Percentiles rank a stretch among this genome's conserved stretches.
Conservation (phyloP, 345 rosid species). For the Cardamine resedifolia region DNA sequence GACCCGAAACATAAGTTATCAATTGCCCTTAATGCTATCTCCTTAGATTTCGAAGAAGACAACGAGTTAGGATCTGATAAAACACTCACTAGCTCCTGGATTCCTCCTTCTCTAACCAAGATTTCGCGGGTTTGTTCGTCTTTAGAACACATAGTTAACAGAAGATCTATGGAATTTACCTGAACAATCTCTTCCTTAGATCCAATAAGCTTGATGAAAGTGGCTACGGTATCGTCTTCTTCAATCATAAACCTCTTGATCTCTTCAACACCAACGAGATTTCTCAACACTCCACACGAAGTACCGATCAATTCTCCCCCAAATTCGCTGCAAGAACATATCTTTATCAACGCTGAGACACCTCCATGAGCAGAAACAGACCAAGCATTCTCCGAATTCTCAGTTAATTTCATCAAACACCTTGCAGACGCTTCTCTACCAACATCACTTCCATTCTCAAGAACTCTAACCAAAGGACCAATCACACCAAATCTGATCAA, state of each 20-base stretch:
- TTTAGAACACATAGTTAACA: slow-evolving; percentile 58
- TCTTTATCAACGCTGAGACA: slow-evolving; percentile 70
- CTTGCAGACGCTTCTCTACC: slow-evolving; percentile 59
- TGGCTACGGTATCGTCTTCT: slow-evolving; percentile 56
- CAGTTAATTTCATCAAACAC: slow-evolving; percentile 65
- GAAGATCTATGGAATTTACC: slow-evolving; percentile 65
- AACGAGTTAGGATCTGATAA: slow-evolving; percentile 52
- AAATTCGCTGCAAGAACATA: slow-evolving; percentile 49
- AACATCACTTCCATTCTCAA: slow-evolving; percentile 55
- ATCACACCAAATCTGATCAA: slow-evolving; percentile 67
- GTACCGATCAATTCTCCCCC: slow-evolving; percentile 50
- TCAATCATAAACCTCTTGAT: slow-evolving; percentile 82
- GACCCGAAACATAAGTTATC: slow-evolving; percentile 76
- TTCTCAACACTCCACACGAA: slow-evolving; percentile 74
- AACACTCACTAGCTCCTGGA: slow-evolving; percentile 52
- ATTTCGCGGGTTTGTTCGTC: slow-evolving; percentile 60
- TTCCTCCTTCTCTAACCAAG: slow-evolving; percentile 67
- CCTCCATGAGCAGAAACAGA: slow-evolving; percentile 96
- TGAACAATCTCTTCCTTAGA: slow-evolving; percentile 72
- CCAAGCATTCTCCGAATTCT: slow-evolving; percentile 93
- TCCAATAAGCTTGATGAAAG: slow-evolving; percentile 62
- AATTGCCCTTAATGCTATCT: slow-evolving; percentile 59
- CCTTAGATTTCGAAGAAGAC: slow-evolving; percentile 62
- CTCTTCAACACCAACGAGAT: slow-evolving; percentile 81
- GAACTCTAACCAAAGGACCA: slow-evolving; percentile 65